A percentile compares a stretch with the other conserved stretches of the same genome.
phyloP scores from a whole-genome alignment of 2,329 filamentous ascomycete genomes.

The Phialocephala subalpina region DNA sequence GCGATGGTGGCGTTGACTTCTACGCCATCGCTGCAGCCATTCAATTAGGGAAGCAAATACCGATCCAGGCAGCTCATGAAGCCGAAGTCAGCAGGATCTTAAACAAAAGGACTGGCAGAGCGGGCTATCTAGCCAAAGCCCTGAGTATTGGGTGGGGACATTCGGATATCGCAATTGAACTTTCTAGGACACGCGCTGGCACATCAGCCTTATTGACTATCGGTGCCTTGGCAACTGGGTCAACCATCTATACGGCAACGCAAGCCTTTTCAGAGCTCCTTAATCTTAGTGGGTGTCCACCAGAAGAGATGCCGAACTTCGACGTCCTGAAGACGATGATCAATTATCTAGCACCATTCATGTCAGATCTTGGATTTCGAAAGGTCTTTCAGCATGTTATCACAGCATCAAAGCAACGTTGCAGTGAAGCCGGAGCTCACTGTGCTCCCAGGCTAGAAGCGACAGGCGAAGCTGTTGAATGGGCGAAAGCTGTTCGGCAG shows the following conservation, averaged over 20 bases:
- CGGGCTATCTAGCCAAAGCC: conserved; percentile 5
- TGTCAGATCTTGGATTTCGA: neutral
- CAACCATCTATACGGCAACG: neutral
- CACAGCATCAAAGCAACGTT: neutral
- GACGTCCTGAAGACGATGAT: conserved; percentile 7
- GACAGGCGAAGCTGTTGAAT: neutral
- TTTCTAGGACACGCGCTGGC: conserved; percentile 2
- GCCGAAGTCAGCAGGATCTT: neutral
- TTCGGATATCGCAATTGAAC: conserved; percentile 8
- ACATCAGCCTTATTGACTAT: conserved; percentile 7
- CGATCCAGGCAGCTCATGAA: neutral
- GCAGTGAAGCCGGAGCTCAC: neutral
- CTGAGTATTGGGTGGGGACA: conserved; percentile 4
- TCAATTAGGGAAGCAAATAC: neutral
- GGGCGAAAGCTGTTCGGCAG: neutral
- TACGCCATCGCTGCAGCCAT: conserved; percentile 4
- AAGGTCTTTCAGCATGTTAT: conserved; percentile 7
- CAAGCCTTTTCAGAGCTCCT: conserved; percentile 5
- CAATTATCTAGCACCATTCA: neutral
- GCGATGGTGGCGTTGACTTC: conserved; percentile 5
- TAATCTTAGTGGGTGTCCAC: neutral
- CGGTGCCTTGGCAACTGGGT: conserved; percentile 1
- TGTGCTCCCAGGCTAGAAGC: neutral
- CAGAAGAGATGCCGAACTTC: conserved; percentile 5
- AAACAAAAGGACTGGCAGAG: neutral